Evolutionary conservation across 2,329 filamentous ascomycete species (phyloP).

Genomic region (Colletotrichum lindemuthianum): DNA sequence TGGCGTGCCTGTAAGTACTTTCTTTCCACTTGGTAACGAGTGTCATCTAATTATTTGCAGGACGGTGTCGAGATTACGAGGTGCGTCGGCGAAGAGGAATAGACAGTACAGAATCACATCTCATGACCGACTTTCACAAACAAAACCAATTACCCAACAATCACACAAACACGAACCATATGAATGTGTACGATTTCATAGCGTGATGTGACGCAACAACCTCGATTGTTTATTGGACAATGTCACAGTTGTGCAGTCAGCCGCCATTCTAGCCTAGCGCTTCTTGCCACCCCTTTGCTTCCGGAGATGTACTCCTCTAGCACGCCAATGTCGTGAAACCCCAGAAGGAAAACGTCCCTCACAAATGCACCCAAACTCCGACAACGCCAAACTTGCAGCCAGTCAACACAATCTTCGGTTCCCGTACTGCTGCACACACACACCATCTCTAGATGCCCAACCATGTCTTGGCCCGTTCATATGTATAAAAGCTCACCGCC

Average conservation of each 20-base stretch:
- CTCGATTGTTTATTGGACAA: slow-evolving; percentile 22
- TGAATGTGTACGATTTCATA: not conserved
- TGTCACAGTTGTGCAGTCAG: slow-evolving; percentile 15
- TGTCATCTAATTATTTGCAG: slow-evolving; percentile 47
- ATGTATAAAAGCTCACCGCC: slow-evolving; percentile 75
- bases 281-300: slow-evolving; percentile 9
- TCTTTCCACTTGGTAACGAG: not conserved
- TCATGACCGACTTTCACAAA: too few relatives aligned
- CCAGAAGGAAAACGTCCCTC: not conserved
- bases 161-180: not conserved
- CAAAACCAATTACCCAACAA: not conserved
- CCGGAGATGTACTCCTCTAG: slow-evolving; percentile 12
- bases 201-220: slow-evolving; percentile 9
- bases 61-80: slow-evolving; percentile 74
- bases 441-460: slow-evolving; percentile 68
- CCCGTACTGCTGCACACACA: not conserved
- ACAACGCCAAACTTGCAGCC: slow-evolving; percentile 30
- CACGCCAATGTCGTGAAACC: slow-evolving; percentile 19
- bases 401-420: not conserved
- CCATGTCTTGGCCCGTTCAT: slow-evolving; percentile 70
- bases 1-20: slow-evolving; percentile 66
- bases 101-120: not conserved
- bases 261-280: slow-evolving; percentile 29
- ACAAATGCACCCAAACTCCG: slow-evolving; percentile 29
- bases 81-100: slow-evolving; percentile 54